phyloP scores from a whole-genome alignment of 257 asterid species.

The Ehretia macrophylla region DNA sequence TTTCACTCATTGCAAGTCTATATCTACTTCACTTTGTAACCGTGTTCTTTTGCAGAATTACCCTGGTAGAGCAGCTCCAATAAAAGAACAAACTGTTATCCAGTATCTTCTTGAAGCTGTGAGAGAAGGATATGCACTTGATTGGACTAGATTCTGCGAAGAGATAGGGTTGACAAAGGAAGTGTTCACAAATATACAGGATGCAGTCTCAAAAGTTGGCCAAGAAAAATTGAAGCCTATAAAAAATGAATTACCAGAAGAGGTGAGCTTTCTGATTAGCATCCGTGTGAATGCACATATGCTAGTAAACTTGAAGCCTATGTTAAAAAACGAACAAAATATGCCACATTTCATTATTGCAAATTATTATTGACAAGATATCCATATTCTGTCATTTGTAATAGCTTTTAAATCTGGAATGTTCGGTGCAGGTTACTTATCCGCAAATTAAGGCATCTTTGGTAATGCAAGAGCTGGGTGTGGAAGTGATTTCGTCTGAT shows the following conservation, averaged over 20 bases:
- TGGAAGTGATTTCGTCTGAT: constrained; percentile 24
- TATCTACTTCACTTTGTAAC: constrained; percentile 5
- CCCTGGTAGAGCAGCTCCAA: constrained; percentile 81
- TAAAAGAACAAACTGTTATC: constrained; percentile 68
- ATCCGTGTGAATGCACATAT: not conserved
- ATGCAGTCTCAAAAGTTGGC: constrained; percentile 59
- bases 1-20: not conserved
- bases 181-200: constrained; percentile 38
- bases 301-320: not conserved
- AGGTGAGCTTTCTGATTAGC: constrained; percentile 41
- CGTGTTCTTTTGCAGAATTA: constrained; percentile 39
- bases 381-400: not conserved
- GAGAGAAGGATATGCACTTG: constrained; percentile 62
- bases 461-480: constrained; percentile 59
- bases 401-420: not conserved
- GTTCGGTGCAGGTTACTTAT: constrained; percentile 54
- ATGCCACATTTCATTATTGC: too few relatives aligned
- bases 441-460: constrained; percentile 54
- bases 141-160: constrained; percentile 67
- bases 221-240: constrained; percentile 78
- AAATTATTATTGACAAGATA: not conserved
- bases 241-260: constrained; percentile 81
- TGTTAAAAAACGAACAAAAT: not conserved
- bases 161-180: constrained; percentile 64
- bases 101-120: constrained; percentile 76